These are phyloP conservation scores for Calonectria naviculata DNA, from an alignment of 2,329 filamentous ascomycete genomes.

Conservation along the genomic window DNA sequence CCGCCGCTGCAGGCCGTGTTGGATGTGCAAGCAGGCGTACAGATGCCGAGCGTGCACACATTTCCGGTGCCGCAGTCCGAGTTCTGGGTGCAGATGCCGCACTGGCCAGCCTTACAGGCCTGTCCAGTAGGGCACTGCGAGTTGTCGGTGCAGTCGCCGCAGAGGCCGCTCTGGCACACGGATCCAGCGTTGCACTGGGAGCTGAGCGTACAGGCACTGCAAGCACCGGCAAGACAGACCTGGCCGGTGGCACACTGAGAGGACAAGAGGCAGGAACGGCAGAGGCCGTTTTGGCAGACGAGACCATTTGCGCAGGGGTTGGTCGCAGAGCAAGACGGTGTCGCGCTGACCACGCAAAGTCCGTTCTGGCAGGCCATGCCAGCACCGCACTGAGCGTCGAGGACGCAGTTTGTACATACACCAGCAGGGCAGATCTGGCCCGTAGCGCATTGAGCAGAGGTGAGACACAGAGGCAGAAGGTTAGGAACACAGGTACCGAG, in stretches of 20 bases:
- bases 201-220: conserved; percentile 4
- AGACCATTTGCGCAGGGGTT: conserved; percentile 3
- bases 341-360: conserved; percentile 9
- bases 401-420: conserved; percentile 6
- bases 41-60: conserved; percentile 21
- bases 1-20: conserved; percentile 8
- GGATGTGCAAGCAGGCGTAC: conserved; percentile 11
- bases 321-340: conserved; percentile 6
- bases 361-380: conserved; percentile 15
- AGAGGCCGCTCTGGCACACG: conserved; percentile 13
- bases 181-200: conserved; percentile 5
- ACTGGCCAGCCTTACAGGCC: conserved; percentile 15
- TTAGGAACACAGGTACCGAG: conserved; percentile 11
- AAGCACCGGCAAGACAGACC: conserved; percentile 4
- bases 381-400: conserved; percentile 1
- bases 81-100: conserved; percentile 1
- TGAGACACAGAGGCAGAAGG: conserved; percentile 12
- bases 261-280: background rate
- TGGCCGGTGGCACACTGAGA: conserved; percentile 11
- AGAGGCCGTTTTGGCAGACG: conserved; percentile 12
- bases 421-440: conserved; percentile 18
- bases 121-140: conserved; percentile 5
- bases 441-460: background rate
- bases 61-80: conserved; percentile 14
- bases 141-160: conserved; percentile 17